Evolutionary conservation across 495 filamentous ascomycete genomes (phyloP).

Genomic region (Podospora appendiculata): DNA sequence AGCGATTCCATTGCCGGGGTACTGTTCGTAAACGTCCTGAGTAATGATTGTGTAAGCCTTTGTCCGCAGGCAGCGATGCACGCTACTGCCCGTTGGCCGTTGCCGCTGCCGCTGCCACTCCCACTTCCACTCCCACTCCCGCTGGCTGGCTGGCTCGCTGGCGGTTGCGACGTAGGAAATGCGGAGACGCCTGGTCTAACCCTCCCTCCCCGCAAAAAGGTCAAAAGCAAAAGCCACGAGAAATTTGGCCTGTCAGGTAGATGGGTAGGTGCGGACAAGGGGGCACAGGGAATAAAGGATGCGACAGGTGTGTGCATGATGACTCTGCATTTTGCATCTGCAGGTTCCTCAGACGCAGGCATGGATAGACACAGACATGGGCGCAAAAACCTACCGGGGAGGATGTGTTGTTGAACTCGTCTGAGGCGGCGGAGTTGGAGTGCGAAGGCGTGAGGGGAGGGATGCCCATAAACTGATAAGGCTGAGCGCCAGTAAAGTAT

Average conservation of each 20-base stretch:
- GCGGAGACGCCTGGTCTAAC: conserved; percentile 14
- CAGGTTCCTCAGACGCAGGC: not conserved
- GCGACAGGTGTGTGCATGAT: too few relatives aligned
- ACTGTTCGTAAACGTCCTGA: conserved; percentile 40
- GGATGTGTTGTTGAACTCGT: conserved; percentile 46
- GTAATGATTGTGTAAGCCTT: conserved; percentile 34
- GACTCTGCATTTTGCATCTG: not conserved
- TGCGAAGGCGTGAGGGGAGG: conserved; percentile 45
- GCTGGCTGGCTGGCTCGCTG: not conserved
- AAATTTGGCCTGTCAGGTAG: too few relatives aligned
- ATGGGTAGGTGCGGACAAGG: too few relatives aligned
- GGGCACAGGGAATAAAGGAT: too few relatives aligned
- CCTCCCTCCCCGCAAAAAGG: too few relatives aligned
- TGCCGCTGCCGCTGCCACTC: too few relatives aligned
- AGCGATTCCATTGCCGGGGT: conserved; percentile 26
- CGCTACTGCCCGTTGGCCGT: conserved; percentile 15
- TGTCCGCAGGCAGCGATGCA: conserved; percentile 9
- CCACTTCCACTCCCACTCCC: too few relatives aligned
- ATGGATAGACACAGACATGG: not conserved
- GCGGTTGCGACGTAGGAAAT: conserved; percentile 7
- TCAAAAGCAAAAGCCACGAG: too few relatives aligned
- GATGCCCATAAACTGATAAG: conserved; percentile 49
- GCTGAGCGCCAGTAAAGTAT: conserved; percentile 41
- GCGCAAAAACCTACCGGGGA: conserved; percentile 40
- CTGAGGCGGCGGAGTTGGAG: conserved; percentile 43